phyloP scores from a whole-genome alignment of 2,329 filamentous ascomycete species.

The Pestalotiopsis sp. region DNA sequence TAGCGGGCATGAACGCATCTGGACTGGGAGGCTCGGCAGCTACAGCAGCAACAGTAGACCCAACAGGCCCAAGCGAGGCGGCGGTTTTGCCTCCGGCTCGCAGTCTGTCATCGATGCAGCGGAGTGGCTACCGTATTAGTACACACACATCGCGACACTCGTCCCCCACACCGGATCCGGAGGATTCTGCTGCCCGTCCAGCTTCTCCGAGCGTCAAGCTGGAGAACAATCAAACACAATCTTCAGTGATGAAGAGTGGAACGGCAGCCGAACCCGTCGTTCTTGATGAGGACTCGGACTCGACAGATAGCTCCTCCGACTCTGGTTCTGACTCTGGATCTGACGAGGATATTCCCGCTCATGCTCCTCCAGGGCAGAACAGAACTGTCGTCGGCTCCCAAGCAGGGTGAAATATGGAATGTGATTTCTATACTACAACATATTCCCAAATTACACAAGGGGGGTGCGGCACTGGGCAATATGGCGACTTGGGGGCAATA shows the following conservation, averaged over 20 bases:
- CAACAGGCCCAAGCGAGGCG: slow-evolving; percentile 16
- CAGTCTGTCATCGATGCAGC: slow-evolving; percentile 30
- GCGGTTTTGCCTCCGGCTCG: slow-evolving; percentile 12
- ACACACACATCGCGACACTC: slow-evolving; percentile 23
- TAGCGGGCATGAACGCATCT: slow-evolving; percentile 27
- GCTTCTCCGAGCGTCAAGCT: not conserved
- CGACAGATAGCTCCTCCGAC: slow-evolving; percentile 13
- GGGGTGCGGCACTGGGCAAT: not conserved
- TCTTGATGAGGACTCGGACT: slow-evolving; percentile 24
- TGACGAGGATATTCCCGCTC: slow-evolving; percentile 33
- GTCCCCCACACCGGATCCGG: slow-evolving; percentile 12
- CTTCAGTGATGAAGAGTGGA: slow-evolving; percentile 9
- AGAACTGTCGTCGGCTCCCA: slow-evolving; percentile 10
- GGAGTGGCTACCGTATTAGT: slow-evolving; percentile 32
- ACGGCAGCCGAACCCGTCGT: slow-evolving; percentile 26
- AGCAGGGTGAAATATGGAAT: not conserved
- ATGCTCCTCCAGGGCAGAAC: slow-evolving; percentile 15
- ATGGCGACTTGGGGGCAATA: not conserved
- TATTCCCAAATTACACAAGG: not conserved
- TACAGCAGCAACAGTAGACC: slow-evolving; percentile 27
- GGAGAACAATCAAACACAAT: not conserved
- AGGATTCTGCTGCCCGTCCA: slow-evolving; percentile 12
- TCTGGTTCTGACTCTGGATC: slow-evolving; percentile 22
- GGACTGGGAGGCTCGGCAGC: slow-evolving; percentile 29
- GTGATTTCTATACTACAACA: not conserved